A percentile compares a stretch with the other conserved stretches of the same genome.
phyloP scores from a whole-genome alignment of 2,329 filamentous ascomycete genomes.

The Geosmithia flava region DNA sequence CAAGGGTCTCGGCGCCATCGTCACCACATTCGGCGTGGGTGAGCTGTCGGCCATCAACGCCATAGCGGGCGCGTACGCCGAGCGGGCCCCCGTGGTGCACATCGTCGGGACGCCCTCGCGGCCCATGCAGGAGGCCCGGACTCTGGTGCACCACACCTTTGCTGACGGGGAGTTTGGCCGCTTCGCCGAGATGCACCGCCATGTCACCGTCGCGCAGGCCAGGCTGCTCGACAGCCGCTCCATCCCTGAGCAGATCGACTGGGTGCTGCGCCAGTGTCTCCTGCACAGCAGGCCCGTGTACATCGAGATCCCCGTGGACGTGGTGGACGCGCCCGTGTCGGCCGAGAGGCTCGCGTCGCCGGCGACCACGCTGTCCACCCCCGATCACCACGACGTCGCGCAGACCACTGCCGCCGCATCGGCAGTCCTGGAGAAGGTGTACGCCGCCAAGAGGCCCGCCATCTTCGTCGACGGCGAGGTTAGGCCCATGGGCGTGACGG shows the following conservation, averaged over 20 bases:
- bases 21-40: conserved; percentile 51
- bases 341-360: conserved; percentile 13
- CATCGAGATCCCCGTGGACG: conserved; percentile 40
- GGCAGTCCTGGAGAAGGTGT: conserved; percentile 1
- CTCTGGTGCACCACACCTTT: conserved; percentile 39
- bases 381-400: conserved; percentile 6
- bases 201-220: conserved; percentile 35
- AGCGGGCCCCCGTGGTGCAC: conserved; percentile 42
- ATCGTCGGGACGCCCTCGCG: conserved; percentile 39
- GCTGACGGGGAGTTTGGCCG: conserved; percentile 39
- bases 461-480: conserved; percentile 40
- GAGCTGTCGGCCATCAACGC: conserved; percentile 45
- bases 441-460: conserved; percentile 27
- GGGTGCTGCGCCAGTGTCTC: conserved; percentile 34
- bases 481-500: conserved; percentile 4
- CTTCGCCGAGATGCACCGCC: conserved; percentile 34
- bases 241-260: conserved; percentile 34
- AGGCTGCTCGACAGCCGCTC: conserved; percentile 1
- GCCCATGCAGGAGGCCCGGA: conserved; percentile 26
- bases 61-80: conserved; percentile 44
- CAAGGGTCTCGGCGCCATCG: conserved; percentile 29
- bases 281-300: conserved; percentile 42
- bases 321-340: conserved; percentile 26
- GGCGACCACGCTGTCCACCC: conserved; percentile 4
- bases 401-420: too few relatives aligned